Conservation (phyloP, 2,329 filamentous ascomycete species). For the Pseudogymnoascus sp. region DNA sequence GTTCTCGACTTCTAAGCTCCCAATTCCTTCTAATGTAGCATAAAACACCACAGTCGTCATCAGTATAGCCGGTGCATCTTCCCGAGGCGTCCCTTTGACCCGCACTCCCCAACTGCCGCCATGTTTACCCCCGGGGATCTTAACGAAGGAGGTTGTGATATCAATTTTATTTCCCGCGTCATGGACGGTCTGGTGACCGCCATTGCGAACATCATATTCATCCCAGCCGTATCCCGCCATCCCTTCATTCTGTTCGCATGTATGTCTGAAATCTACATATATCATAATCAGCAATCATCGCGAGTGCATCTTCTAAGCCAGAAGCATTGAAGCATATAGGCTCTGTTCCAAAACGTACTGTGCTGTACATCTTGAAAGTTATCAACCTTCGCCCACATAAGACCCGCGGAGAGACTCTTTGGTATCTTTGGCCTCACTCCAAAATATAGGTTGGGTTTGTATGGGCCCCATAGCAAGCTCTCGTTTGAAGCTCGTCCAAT, state of each 20-base stretch:
- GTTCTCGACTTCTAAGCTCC: constrained; percentile 52
- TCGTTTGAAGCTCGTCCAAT: constrained; percentile 52
- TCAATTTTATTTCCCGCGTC: constrained; percentile 83
- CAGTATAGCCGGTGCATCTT: constrained; percentile 55
- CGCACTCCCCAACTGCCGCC: constrained; percentile 89
- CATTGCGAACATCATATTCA: constrained; percentile 82
- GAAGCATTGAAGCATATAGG: background rate
- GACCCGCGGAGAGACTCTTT: constrained; percentile 68
- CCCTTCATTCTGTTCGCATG: constrained; percentile 88
- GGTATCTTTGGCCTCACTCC: constrained; percentile 75
- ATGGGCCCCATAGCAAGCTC: constrained; percentile 90
- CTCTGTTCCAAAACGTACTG: constrained; percentile 44
- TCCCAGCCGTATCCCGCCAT: constrained; percentile 98
- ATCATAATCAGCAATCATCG: constrained; percentile 1
- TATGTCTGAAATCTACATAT: constrained; percentile 69
- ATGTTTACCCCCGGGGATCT: constrained; percentile 74
- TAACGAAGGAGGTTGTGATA: constrained; percentile 87
- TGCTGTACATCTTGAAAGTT: constrained; percentile 65
- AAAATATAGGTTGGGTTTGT: constrained; percentile 90
- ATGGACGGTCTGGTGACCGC: constrained; percentile 83
- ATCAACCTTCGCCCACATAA: constrained; percentile 86
- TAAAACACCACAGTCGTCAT: constrained; percentile 79
- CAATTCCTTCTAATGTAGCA: constrained; percentile 67
- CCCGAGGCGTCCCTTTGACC: constrained; percentile 70
- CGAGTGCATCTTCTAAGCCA: background rate